Evolutionary conservation across 1,284 basidiomycete species (phyloP), one percentile per base, ranked within the genome.

Genomic region (Cutaneotrichosporon arboriforme): DNA sequence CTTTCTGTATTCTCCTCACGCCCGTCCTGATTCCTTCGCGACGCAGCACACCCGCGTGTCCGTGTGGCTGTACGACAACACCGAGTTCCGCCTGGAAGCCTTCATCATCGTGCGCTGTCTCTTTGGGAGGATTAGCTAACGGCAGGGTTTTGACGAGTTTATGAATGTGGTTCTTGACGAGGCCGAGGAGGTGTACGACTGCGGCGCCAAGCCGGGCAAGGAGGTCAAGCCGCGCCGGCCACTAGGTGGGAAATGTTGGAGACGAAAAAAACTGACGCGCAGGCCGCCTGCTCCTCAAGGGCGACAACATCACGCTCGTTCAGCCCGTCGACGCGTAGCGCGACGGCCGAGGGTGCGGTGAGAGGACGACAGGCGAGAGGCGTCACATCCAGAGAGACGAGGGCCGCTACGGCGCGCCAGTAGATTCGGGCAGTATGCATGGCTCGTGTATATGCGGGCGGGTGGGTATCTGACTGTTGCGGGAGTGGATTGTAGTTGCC

Each of bases 161-260:
- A 99, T 99, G 96, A 99, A 99, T 73, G 79, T 99, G 18, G 90
- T 97, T 20, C 79, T 97, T n/a, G 92, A 97, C 67, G 90, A 97
- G 58, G 90, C 94, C 37, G 83, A 84, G 55, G 96, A 98, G 75
- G 88, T 97, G 8, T 94, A 84, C 71, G 84, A 92, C 58, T 90
- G 90, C 71, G 87, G 88, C 48, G 82, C 84, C 54, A 87, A 91
- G 77, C 85, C 90, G 40, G 81, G 87, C 61, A 80, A 85, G 76
- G 85, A 89, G 63, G 79, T 90, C 41, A 89, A 89, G 55, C 63
- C 65, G 17, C 54, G 66, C 51, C 54, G 65, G 54, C 58, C 68
- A 52, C 54, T 75, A 49, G 69, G 70, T 72, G 56, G 49, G 73
- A 66, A 38, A 10, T 14, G 14, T 31, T 31, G 22, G 22, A 26